phyloP scores from a whole-genome alignment of 208 protist genomes.

The Wallacemonas collosoma region DNA sequence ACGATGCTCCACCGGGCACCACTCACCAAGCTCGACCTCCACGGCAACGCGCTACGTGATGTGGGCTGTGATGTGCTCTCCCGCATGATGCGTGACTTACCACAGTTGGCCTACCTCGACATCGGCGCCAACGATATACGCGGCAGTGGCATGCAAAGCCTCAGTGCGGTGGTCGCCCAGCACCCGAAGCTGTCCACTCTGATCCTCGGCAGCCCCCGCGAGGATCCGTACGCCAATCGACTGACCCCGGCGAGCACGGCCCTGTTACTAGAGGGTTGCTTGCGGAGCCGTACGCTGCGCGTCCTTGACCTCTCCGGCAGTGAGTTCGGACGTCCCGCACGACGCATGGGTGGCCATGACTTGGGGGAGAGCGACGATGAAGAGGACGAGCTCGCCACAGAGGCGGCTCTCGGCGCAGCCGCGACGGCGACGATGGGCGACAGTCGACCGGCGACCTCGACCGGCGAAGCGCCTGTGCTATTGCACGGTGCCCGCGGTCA shows the following conservation, averaged over 20 bases:
- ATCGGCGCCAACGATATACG: constrained; percentile 85
- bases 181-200: constrained; percentile 76
- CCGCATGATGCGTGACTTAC: constrained; percentile 70
- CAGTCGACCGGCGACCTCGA: not conserved
- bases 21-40: constrained; percentile 73
- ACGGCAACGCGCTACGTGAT: constrained; percentile 88
- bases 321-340: constrained; percentile 28
- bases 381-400: not conserved
- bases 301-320: constrained; percentile 77
- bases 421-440: not conserved
- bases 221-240: constrained; percentile 79
- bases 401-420: not conserved
- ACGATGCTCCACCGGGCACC: constrained; percentile 66
- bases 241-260: constrained; percentile 59
- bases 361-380: not conserved
- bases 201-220: constrained; percentile 60
- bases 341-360: not conserved
- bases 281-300: constrained; percentile 71
- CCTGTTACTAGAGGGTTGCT: constrained; percentile 71
- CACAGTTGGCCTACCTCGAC: constrained; percentile 73
- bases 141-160: constrained; percentile 48
- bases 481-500: not conserved
- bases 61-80: constrained; percentile 76
- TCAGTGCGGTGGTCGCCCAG: constrained; percentile 64
- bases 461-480: not conserved